Evolutionary conservation across 108 stramenopile species (phyloP), one percentile per base, ranked within the genome.

Genomic region (Nannochloropsis granulata): DNA sequence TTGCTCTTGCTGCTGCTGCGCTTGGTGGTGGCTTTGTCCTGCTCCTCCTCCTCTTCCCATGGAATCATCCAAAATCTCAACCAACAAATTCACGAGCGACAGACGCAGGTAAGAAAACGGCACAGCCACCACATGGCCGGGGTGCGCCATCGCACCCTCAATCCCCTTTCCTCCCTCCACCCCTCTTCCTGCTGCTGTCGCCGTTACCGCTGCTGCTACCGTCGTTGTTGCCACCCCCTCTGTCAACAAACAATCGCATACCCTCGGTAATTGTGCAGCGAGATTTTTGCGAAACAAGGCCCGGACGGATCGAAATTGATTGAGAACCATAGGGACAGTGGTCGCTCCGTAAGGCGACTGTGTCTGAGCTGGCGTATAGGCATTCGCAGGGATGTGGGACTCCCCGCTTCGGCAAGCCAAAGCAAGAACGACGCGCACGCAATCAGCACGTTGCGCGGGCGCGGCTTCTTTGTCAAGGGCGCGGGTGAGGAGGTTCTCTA

Each of bases 41-140:
- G 56, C 56, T n/a, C 2, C n/a, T 16, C 16, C 21, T 16, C 11
- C 56, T 0, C 10, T 71, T n/a, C n/a, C 43, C 43, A 82, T 81
- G 45, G 83, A 81, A 14, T 43, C 83, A 24, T 89, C 42, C 21
- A 86, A 85, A 42, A 88, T 43, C 84, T 86, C 87, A 13, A 88
- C 81, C 14, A 89, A 24, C 25, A 89, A 21, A 13, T 83, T 84
- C 34, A 89, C 87, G 43, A 89, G 84, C 84, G 85, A 25, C n/a
- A 85, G 85, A 24, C 88, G 87, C 26, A 88, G 87, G 34, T 86
- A 43, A 19, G 88, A 86, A 85, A 89, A 89, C 23, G 88, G 88
- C 21, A 45, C 84, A 25, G 85, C 46, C 45, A 89, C 88, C 44
- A 83, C 85, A 42, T 89, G 86, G 24, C 88, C 88, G 25, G 88